phyloP scores from a whole-genome alignment of 768 basidiomycete species.

The Candolleomyces eurysporus region DNA sequence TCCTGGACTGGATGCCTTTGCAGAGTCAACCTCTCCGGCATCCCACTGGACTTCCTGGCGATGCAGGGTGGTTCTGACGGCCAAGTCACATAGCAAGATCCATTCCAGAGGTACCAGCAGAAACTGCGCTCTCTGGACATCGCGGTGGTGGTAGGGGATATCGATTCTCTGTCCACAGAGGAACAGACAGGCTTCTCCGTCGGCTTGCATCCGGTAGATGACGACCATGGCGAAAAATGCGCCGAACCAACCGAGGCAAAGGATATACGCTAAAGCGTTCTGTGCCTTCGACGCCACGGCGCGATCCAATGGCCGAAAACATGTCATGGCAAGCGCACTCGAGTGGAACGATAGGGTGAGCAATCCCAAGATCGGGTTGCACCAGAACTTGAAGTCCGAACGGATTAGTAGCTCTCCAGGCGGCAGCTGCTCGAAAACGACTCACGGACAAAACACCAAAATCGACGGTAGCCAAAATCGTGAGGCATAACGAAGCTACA shows the following conservation, averaged over 20 bases:
- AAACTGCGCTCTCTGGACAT: slow-evolving; percentile 22
- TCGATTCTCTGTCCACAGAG: slow-evolving; percentile 13
- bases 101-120: slow-evolving; percentile 19
- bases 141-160: slow-evolving; percentile 12
- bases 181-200: slow-evolving; percentile 8
- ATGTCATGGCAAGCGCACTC: slow-evolving; percentile 17
- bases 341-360: slow-evolving; percentile 22
- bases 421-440: neutral
- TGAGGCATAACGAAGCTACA: slow-evolving; percentile 16
- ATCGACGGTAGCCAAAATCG: slow-evolving; percentile 18
- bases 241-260: slow-evolving; percentile 24
- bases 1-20: neutral
- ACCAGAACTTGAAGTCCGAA: slow-evolving; percentile 15
- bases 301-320: slow-evolving; percentile 14
- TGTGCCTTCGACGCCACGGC: slow-evolving; percentile 14
- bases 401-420: neutral
- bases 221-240: slow-evolving; percentile 26
- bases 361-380: slow-evolving; percentile 23
- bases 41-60: neutral
- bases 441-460: slow-evolving; percentile 25
- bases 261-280: slow-evolving; percentile 19
- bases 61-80: slow-evolving; percentile 17
- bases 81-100: slow-evolving; percentile 19
- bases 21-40: neutral
- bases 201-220: slow-evolving; percentile 16